Evolutionary conservation across 1,284 basidiomycete genomes (phyloP), one percentile per base, ranked within the genome.

Genomic region (Golubevia pallescens): DNA sequence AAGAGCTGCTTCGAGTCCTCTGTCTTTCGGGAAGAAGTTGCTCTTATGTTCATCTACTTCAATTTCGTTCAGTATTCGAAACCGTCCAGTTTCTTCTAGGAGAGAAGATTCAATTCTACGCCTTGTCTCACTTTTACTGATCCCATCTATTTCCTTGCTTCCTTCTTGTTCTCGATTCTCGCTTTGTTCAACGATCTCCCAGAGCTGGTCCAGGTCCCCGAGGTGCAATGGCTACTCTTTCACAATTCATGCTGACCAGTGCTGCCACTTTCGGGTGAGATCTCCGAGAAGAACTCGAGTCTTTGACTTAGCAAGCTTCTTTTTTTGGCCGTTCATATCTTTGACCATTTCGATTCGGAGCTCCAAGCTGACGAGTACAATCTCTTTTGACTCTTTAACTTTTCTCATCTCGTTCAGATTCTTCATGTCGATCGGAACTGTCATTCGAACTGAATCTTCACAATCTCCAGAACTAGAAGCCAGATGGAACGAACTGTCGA

Each of bases 391-490:
- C n/a, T n/a, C 21, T n/a, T 52, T 7, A 3, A 4, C 34, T 10
- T 28, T 16, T 24, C 16, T 16, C 60, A 20, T 7, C 6, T 1
- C 24, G 34, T 5, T 51, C 24, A 51, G 34, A 32, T 81, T 77
- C 68, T 77, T 80, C 70, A 81, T 80, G 78, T 75, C 77, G 23
- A 80, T 82, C 65, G 80, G 80, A 58, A 75, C 78, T 8, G 80
- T 82, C 13, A 65, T 82, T 23, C 70, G 80, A 56, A 80, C 78
- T 10, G 80, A 82, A 51, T 58, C 32, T 24, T 16, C 16, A 3
- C 14, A 52, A 5, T 60, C 24, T 24, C 16, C 24, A n/a, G 57
- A 58, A 38, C n/a, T 58, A 38, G 34, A 38, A 38, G 34, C 34
- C 34, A 38, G 34, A 38, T 38, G 34, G 34, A 38, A 38, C 10